phyloP scores from a whole-genome alignment of 2,329 filamentous ascomycete genomes.

The Fusarium sp. region DNA sequence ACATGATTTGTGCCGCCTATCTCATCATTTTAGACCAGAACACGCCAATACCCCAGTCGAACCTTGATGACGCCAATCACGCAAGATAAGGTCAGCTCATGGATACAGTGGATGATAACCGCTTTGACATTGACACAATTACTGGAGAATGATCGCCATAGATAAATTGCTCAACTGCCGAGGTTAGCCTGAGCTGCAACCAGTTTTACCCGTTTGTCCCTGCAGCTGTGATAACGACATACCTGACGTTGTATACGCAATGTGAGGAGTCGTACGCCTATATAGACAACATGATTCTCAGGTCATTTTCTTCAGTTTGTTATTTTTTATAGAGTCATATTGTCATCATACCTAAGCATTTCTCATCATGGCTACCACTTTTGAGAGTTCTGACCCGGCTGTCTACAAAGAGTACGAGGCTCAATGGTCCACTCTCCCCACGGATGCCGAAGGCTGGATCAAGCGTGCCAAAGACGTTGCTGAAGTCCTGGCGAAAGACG shows the following conservation, averaged over 20 bases:
- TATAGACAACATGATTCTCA: not conserved
- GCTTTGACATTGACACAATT: not conserved
- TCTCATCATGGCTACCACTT: not conserved
- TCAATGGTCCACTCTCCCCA: conserved; percentile 49
- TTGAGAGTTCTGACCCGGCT: conserved; percentile 46
- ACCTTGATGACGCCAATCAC: not conserved
- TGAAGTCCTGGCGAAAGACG: conserved; percentile 4
- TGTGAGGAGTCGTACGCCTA: not conserved
- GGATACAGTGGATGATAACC: not conserved
- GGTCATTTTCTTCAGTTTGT: accelerated
- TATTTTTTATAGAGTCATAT: not conserved
- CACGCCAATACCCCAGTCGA: not conserved
- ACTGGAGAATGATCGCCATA: not conserved
- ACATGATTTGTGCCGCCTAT: not conserved
- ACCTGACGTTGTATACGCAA: not conserved
- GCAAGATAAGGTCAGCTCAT: not conserved
- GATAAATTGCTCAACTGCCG: not conserved
- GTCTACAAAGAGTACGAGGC: conserved; percentile 50
- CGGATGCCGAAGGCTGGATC: conserved; percentile 48
- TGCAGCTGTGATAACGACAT: not conserved
- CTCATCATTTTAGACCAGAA: not conserved
- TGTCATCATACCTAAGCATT: not conserved
- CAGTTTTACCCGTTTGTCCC: not conserved
- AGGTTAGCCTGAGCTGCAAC: not conserved
- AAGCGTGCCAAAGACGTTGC: conserved; percentile 39